A percentile compares a stretch with the other conserved stretches of the same genome.
phyloP scores from a whole-genome alignment of 2,329 filamentous ascomycete species.

The Ambrosiella xylebori region DNA sequence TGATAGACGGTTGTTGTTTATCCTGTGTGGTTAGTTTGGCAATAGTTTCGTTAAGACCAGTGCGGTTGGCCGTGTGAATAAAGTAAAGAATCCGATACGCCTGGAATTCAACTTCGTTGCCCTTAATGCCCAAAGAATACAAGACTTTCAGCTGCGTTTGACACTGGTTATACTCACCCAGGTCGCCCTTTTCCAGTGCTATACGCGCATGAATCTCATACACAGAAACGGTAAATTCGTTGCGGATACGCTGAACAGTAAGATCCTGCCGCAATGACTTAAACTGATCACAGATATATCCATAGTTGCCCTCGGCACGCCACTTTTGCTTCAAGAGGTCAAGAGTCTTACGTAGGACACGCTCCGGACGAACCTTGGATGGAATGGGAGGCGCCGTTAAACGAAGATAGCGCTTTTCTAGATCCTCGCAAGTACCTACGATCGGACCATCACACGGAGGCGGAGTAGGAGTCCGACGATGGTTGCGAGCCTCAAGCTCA shows the following conservation, averaged over 20 bases:
- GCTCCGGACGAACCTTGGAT: conserved; percentile 71
- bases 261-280: conserved; percentile 96
- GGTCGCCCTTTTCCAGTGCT: conserved; percentile 91
- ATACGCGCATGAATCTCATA: conserved; percentile 97
- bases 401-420: conserved; percentile 91
- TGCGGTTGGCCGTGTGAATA: conserved; percentile 96
- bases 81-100: conserved; percentile 99
- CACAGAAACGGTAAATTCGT: conserved; percentile 86
- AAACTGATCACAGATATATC: conserved; percentile 97
- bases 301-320: conserved; percentile 84
- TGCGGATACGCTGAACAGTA: conserved; percentile 93
- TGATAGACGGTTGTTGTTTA: conserved; percentile 68
- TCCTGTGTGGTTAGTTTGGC: conserved; percentile 98
- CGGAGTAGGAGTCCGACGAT: conserved; percentile 37
- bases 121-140: conserved; percentile 73
- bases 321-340: conserved; percentile 88
- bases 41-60: conserved; percentile 93
- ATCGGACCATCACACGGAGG: conserved; percentile 50
- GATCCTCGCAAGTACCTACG: conserved; percentile 61
- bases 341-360: conserved; percentile 64
- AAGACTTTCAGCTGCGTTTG: conserved; percentile 91
- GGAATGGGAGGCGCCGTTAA: conserved; percentile 80
- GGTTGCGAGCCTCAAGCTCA: conserved; percentile 37
- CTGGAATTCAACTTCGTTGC: conserved; percentile 89
- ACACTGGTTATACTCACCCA: conserved; percentile 99